These are phyloP conservation scores for Shiraia bambusicola DNA, from an alignment of 2,329 filamentous ascomycete species.

Conservation along the genomic window DNA sequence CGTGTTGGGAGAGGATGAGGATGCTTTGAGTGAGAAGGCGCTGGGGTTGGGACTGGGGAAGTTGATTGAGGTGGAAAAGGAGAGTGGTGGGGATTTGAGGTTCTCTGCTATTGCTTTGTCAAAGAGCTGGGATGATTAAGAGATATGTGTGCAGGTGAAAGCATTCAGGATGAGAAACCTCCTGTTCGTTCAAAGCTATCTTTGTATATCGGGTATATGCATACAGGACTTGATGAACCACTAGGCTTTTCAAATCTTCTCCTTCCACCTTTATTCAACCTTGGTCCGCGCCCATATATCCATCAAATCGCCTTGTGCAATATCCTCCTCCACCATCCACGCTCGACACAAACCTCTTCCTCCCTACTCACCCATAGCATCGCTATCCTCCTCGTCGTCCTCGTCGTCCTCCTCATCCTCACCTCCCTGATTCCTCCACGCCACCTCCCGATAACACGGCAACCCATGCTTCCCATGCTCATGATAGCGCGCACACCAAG, in stretches of 20 bases:
- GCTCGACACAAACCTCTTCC: not conserved
- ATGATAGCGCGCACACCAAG: slow-evolving; percentile 39
- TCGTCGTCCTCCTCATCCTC: not conserved
- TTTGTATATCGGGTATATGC: too few relatives aligned
- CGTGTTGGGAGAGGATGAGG: slow-evolving; percentile 43
- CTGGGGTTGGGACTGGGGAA: slow-evolving; percentile 45
- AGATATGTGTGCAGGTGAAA: too few relatives aligned
- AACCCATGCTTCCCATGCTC: slow-evolving; percentile 23
- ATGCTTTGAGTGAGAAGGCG: slow-evolving; percentile 48
- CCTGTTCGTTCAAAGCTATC: too few relatives aligned
- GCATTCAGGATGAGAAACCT: too few relatives aligned
- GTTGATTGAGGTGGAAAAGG: slow-evolving; percentile 41
- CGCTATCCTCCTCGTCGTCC: not conserved
- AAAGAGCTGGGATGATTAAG: not conserved
- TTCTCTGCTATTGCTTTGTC: slow-evolving; percentile 51
- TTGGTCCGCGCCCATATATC: too few relatives aligned
- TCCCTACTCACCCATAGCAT: not conserved
- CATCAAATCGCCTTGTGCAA: too few relatives aligned
- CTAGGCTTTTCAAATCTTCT: too few relatives aligned
- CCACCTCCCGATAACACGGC: slow-evolving; percentile 28
- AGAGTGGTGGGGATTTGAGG: slow-evolving; percentile 43
- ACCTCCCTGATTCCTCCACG: not conserved
- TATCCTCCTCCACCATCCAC: too few relatives aligned
- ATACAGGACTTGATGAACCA: too few relatives aligned
- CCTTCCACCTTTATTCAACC: too few relatives aligned